Evolutionary conservation across 306 rosid genomes (phyloP).

Genomic region (Luffa aegyptiaca): DNA sequence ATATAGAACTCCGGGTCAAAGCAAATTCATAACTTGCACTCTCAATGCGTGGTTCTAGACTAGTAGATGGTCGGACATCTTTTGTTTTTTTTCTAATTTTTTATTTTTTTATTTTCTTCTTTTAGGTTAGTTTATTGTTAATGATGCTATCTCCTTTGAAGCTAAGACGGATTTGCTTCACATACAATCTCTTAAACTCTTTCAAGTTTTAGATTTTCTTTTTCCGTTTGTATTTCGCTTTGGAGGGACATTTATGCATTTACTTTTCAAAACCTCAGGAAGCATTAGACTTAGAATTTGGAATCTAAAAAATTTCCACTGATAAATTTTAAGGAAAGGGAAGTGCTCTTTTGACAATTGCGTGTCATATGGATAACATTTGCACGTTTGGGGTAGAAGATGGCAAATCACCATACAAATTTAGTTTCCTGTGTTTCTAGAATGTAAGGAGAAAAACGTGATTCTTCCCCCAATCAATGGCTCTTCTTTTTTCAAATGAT

Average conservation of each 20-base stretch:
- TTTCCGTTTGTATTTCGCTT: neutral
- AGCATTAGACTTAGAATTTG: neutral
- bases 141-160: neutral
- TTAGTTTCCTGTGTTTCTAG: neutral
- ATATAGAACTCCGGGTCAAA: neutral
- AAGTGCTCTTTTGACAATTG: neutral
- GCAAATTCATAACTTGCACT: neutral
- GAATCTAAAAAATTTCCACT: neutral
- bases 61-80: neutral
- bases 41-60: neutral
- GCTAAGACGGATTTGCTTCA: neutral
- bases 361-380: neutral
- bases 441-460: neutral
- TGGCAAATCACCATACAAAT: neutral
- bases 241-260: neutral
- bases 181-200: neutral
- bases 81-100: neutral
- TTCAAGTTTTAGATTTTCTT: neutral
- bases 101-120: neutral
- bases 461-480: neutral
- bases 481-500: neutral
- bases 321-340: neutral
- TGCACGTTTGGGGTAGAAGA: neutral
- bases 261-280: neutral
- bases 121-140: neutral